Conservation (phyloP, 1,284 basidiomycete genomes). For the Melampsora larici-populina region DNA sequence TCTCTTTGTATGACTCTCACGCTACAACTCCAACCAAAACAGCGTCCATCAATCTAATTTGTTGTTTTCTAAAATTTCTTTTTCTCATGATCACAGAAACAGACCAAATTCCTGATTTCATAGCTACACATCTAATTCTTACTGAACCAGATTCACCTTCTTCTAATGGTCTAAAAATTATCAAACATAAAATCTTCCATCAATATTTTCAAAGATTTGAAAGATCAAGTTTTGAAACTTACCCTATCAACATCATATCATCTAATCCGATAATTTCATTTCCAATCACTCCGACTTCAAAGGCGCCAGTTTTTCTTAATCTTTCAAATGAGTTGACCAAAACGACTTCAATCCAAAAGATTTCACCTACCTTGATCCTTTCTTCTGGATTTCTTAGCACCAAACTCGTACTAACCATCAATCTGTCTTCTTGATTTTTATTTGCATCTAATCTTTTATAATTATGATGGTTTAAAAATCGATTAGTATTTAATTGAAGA, state of each 20-base stretch:
- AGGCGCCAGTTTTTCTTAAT: background rate
- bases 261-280: too few species aligned
- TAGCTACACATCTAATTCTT: background rate
- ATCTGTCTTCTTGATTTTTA: background rate
- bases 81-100: background rate
- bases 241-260: background rate
- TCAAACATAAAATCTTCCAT: background rate
- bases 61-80: too few species aligned
- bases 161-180: background rate
- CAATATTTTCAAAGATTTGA: background rate
- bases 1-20: background rate
- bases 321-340: background rate
- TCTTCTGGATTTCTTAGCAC: background rate
- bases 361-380: background rate
- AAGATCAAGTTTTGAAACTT: background rate
- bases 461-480: too few species aligned
- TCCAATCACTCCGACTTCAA: background rate
- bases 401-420: background rate
- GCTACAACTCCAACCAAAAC: background rate
- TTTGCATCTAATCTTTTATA: too few species aligned
- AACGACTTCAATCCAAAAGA: background rate
- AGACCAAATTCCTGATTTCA: background rate
- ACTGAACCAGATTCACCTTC: conserved; percentile 1
- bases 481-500: too few species aligned
- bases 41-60: background rate